Evolutionary conservation across 306 rosid genomes (phyloP).

Genomic region (Albizia julibrissin): DNA sequence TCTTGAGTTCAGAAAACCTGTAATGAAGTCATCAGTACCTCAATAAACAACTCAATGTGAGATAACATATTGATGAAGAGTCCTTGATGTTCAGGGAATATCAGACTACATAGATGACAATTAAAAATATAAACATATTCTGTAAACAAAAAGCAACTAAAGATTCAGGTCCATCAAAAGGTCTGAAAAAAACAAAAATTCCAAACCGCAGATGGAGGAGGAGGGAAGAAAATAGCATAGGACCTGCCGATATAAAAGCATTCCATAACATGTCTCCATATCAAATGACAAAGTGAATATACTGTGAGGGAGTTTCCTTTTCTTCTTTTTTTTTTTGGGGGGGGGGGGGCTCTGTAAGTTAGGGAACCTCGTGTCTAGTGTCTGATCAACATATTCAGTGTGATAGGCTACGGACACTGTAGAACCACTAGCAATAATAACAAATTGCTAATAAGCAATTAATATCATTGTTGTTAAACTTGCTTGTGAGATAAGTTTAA

Average conservation of each 20-base stretch:
- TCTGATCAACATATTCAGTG: not conserved
- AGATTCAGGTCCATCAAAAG: slow-evolving; percentile 17
- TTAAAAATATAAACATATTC: slow-evolving; percentile 12
- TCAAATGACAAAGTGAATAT: not conserved
- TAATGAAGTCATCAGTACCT: slow-evolving; percentile 28
- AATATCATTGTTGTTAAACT: too few relatives aligned
- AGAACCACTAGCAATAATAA: not conserved
- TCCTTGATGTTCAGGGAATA: not conserved
- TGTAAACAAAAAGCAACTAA: slow-evolving; percentile 6
- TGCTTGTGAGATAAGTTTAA: too few relatives aligned
- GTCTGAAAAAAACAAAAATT: not conserved
- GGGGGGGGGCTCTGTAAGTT: not conserved
- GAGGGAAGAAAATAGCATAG: not conserved
- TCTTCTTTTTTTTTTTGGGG: not conserved
- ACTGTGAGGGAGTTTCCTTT: too few relatives aligned
- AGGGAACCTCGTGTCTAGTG: not conserved
- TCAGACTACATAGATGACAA: not conserved
- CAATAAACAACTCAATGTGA: slow-evolving; percentile 7
- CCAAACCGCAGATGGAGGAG: not conserved
- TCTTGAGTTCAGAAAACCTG: slow-evolving; percentile 82
- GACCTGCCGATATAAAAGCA: not conserved
- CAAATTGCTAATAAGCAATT: too few relatives aligned
- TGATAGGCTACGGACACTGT: not conserved
- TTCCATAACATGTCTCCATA: not conserved
- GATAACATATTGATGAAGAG: slow-evolving; percentile 14